Conservation (phyloP, 768 basidiomycete genomes). For the Phanerochaete sordida region DNA sequence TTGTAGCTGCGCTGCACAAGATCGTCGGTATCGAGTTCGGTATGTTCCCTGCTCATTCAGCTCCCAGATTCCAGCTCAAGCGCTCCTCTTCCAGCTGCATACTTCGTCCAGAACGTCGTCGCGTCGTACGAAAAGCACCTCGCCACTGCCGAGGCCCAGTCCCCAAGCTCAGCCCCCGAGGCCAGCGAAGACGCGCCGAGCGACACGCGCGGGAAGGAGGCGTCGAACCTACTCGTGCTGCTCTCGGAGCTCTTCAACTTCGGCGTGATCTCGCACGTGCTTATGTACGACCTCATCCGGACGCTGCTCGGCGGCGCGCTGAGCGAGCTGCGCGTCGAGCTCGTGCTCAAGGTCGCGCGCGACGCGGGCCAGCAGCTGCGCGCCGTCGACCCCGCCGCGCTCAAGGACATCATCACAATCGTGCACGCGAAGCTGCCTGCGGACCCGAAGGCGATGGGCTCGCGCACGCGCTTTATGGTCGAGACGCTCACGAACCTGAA, state of each 20-base stretch:
- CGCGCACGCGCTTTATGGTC: slow-evolving; percentile 92
- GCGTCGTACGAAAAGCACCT: slow-evolving; percentile 63
- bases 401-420: slow-evolving; percentile 87
- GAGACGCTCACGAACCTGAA: slow-evolving; percentile 91
- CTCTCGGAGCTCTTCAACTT: slow-evolving; percentile 95
- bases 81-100: slow-evolving; percentile 54
- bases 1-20: slow-evolving; percentile 78
- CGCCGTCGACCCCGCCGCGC: slow-evolving; percentile 84
- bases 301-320: slow-evolving; percentile 61
- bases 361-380: slow-evolving; percentile 91
- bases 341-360: slow-evolving; percentile 79
- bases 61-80: not conserved
- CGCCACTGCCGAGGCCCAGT: not conserved
- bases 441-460: slow-evolving; percentile 54
- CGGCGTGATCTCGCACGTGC: slow-evolving; percentile 81
- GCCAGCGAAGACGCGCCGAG: slow-evolving; percentile 8
- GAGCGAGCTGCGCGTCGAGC: slow-evolving; percentile 79
- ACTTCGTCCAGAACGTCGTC: slow-evolving; percentile 75
- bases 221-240: slow-evolving; percentile 82
- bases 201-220: slow-evolving; percentile 72
- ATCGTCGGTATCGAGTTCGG: slow-evolving; percentile 87
- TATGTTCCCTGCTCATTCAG: slow-evolving; percentile 33
- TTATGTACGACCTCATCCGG: slow-evolving; percentile 90
- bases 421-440: slow-evolving; percentile 69
- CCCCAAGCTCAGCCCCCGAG: slow-evolving; percentile 12